Conservation (phyloP, 306 rosid species). For the Boehmeria nivea region DNA sequence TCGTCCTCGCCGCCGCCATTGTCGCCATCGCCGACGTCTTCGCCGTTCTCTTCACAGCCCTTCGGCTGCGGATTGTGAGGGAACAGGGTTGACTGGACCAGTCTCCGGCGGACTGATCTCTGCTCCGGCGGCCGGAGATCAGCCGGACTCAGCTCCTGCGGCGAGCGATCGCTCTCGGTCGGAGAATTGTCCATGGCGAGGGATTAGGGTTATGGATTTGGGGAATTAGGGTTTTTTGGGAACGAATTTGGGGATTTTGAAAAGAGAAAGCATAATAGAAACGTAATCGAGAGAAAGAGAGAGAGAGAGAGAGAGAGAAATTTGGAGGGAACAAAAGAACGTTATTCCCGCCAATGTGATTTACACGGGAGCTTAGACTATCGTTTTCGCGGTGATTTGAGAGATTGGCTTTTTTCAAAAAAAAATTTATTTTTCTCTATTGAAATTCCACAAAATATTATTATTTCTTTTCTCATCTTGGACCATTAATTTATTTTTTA, state of each 20-base stretch:
- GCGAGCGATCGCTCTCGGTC: not conserved
- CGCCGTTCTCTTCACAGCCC: constrained; percentile 25
- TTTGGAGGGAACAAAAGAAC: constrained; percentile 32
- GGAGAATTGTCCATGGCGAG: constrained; percentile 25
- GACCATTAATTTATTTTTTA: too few species aligned
- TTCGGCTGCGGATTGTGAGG: constrained; percentile 46
- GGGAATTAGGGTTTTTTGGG: constrained; percentile 20
- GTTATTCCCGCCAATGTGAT: constrained; percentile 31
- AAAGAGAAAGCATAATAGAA: not conserved
- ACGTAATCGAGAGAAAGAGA: not conserved
- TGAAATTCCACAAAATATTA: not conserved
- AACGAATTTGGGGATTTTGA: constrained; percentile 14
- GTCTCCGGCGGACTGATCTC: constrained; percentile 31
- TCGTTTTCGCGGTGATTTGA: not conserved
- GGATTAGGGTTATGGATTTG: constrained; percentile 1
- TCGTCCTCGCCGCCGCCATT: constrained; percentile 29
- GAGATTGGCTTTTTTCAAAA: not conserved
- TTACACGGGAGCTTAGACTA: not conserved
- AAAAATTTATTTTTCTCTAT: not conserved
- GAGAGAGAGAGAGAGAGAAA: not conserved
- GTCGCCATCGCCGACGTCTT: not conserved
- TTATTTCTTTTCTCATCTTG: not conserved
- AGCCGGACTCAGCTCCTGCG: constrained; percentile 16
- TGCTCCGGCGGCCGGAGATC: constrained; percentile 16
- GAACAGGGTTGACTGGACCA: constrained; percentile 71